These are phyloP conservation scores for Mycena polygramma DNA, from an alignment of 768 basidiomycete genomes.

Conservation along the genomic window DNA sequence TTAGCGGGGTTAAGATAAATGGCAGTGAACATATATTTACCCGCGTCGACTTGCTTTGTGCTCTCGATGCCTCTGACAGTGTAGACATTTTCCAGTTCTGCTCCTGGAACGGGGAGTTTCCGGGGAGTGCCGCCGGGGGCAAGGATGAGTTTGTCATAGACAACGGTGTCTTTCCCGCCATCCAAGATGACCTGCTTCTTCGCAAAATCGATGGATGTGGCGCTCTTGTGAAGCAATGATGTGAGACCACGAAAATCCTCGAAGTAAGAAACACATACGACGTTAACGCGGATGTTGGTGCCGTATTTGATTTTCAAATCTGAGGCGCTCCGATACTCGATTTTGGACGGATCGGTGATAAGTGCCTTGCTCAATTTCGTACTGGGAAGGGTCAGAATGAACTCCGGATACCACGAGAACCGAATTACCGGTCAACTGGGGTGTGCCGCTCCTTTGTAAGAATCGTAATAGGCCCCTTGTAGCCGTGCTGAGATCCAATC, in stretches of 20 bases:
- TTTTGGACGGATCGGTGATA: conserved; percentile 80
- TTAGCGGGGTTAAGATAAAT: conserved; percentile 1
- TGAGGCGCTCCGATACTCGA: conserved; percentile 78
- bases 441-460: conserved; percentile 83
- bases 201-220: conserved; percentile 75
- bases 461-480: conserved; percentile 80
- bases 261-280: conserved; percentile 53
- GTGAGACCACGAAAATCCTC: conserved; percentile 8
- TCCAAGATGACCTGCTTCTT: conserved; percentile 75
- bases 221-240: conserved; percentile 59
- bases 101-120: conserved; percentile 82
- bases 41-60: conserved; percentile 77
- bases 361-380: conserved; percentile 93
- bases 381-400: conserved; percentile 52
- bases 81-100: conserved; percentile 80
- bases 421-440: conserved; percentile 83
- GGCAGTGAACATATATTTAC: conserved; percentile 48
- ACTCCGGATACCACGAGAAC: conserved; percentile 24
- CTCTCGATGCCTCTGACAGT: conserved; percentile 81
- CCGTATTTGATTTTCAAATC: conserved; percentile 84
- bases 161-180: conserved; percentile 66
- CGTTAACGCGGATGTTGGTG: conserved; percentile 72
- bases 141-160: conserved; percentile 85
- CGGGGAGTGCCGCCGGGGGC: conserved; percentile 83
- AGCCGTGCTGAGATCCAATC: conserved; percentile 70